Conservation (phyloP, 345 rosid genomes). For the Cardiospermum halicacabum region DNA sequence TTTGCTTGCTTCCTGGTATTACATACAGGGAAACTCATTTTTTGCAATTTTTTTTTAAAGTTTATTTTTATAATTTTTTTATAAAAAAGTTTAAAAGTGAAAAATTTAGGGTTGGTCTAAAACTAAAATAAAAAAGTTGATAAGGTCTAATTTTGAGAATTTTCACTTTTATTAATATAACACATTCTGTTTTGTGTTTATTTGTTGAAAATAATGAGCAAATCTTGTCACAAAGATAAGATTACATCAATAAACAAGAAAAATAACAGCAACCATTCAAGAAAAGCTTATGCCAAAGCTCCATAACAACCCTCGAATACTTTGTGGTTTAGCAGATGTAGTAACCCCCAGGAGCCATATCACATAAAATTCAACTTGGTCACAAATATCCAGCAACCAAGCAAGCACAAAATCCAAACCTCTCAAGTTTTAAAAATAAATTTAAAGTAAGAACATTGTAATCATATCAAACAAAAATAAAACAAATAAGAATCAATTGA, state of each 20-base stretch:
- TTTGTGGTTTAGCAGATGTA: slow-evolving; percentile 39
- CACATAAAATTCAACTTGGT: slow-evolving; percentile 18
- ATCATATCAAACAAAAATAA: not conserved
- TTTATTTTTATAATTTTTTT: too few relatives aligned
- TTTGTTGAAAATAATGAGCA: slow-evolving; percentile 48
- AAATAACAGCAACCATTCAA: slow-evolving; percentile 73
- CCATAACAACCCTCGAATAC: slow-evolving; percentile 29
- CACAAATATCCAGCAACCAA: slow-evolving; percentile 5
- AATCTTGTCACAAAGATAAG: slow-evolving; percentile 65
- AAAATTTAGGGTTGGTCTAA: too few relatives aligned
- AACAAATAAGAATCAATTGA: slow-evolving; percentile 4
- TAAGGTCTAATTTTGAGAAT: too few relatives aligned
- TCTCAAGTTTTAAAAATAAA: slow-evolving; percentile 18
- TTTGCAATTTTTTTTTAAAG: too few relatives aligned
- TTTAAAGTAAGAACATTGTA: slow-evolving; percentile 27
- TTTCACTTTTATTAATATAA: too few relatives aligned
- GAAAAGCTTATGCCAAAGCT: slow-evolving; percentile 61
- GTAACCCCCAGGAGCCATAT: slow-evolving; percentile 45
- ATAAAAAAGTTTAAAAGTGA: too few relatives aligned
- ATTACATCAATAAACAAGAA: slow-evolving; percentile 65
- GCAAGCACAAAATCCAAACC: slow-evolving; percentile 19
- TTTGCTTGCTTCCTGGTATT: too few relatives aligned
- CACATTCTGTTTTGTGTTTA: too few relatives aligned
- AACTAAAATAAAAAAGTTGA: too few relatives aligned
- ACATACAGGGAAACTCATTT: too few relatives aligned